A percentile compares a stretch with the other conserved stretches of the same genome.
Conservation (phyloP, 1,284 basidiomycete species). For the Cutaneotrichosporon sp. region DNA sequence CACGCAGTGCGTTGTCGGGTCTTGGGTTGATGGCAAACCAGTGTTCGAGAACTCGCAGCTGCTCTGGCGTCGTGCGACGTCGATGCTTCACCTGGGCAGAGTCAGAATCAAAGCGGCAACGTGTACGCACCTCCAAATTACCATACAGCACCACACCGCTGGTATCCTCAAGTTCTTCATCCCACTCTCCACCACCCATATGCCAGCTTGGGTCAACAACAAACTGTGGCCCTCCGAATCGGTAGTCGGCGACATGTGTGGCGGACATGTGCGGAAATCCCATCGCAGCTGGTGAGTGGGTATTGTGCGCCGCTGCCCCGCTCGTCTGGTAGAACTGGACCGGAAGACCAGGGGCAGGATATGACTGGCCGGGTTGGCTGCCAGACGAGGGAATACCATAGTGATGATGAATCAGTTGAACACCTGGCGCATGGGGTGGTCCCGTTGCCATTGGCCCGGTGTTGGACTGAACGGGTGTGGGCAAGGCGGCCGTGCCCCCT, state of each 20-base stretch:
- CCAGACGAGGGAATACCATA: background rate
- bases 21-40: conserved; percentile 82
- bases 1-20: conserved; percentile 73
- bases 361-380: background rate
- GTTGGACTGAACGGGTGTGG: too few relatives aligned
- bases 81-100: conserved; percentile 70
- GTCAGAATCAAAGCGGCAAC: background rate
- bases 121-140: conserved; percentile 25
- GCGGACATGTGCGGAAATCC: conserved; percentile 10
- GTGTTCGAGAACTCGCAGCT: conserved; percentile 77
- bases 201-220: conserved; percentile 10
- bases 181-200: conserved; percentile 23
- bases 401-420: conserved; percentile 1
- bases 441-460: too few relatives aligned
- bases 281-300: background rate
- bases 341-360: conserved; percentile 1
- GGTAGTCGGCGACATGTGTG: conserved; percentile 14
- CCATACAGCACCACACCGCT: conserved; percentile 25
- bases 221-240: conserved; percentile 13
- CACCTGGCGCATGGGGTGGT: too few relatives aligned
- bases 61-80: conserved; percentile 72
- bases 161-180: conserved; percentile 21
- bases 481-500: too few relatives aligned
- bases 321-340: conserved; percentile 12
- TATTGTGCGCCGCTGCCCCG: too few relatives aligned